Evolutionary conservation across 495 filamentous ascomycete species (phyloP), one percentile per base, ranked within the genome.

Genomic region (Talaromyces wortmannii): DNA sequence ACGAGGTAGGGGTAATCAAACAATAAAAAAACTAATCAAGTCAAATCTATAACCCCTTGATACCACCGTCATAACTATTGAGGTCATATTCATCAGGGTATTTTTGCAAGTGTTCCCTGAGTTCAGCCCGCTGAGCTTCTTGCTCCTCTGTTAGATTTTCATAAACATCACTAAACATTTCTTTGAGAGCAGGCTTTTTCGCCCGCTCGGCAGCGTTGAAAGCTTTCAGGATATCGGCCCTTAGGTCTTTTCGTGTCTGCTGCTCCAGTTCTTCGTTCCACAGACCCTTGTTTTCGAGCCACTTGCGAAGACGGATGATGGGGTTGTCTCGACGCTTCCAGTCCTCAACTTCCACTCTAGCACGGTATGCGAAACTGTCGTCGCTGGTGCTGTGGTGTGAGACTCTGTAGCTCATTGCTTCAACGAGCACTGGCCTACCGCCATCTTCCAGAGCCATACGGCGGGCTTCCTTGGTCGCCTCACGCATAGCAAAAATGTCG

Each of bases 271-370:
- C 80, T 58, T 96, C 91, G 63, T 92, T 83, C 92, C 92, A 97
- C 15, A 86, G 58, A 1, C 84, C 84, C 61, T 85, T 81, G 7
- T 81, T 77, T 71, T 97, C 91, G 63, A 98, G 81, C 80, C 88
- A 97, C 74, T 97, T 98, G 23, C 94, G 82, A 61, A 98, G 66
- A 49, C 92, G 76, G 45, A 91, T 89, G 44, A 98, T 91, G 0
- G 94, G 94, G 64, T 97, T 97, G 66, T 98, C 94, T 8, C 95
- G 78, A 5, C 91, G 77, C 66, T 97, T 97, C 94, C 94, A 98
- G 59, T 97, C 92, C 63, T 99, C 94, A 3, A 99, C 94, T 62
- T 99, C 94, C 0, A 96, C 87, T 29, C 83, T 81, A 0, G 92
- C 91, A 15, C 94, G 90, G 69, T 99, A 99, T 2, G 92, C 92